Evolutionary conservation across 2,329 filamentous ascomycete species (phyloP).

Genomic region (Fusarium musae): DNA sequence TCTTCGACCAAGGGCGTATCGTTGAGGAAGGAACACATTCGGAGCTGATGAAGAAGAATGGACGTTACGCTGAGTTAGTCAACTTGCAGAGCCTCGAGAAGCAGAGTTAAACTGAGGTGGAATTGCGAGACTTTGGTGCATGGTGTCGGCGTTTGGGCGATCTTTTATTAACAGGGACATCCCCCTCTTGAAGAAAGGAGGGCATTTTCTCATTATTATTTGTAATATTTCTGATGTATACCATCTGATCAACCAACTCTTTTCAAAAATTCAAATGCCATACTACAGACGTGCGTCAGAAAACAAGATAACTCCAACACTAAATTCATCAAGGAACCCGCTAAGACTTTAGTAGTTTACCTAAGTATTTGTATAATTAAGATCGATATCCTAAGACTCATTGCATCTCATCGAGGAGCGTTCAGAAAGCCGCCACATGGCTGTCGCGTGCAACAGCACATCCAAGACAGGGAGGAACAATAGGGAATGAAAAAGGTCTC

Average conservation of each 20-base stretch:
- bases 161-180: background rate
- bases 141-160: conserved; percentile 31
- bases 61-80: conserved; percentile 81
- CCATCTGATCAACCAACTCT: conserved; percentile 18
- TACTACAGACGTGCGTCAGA: background rate
- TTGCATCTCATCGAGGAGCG: background rate
- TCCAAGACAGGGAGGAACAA: background rate
- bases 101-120: conserved; percentile 41
- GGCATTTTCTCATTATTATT: background rate
- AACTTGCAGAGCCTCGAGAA: conserved; percentile 82
- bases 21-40: conserved; percentile 86
- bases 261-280: background rate
- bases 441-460: background rate
- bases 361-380: background rate
- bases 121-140: conserved; percentile 9
- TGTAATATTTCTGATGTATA: conserved; percentile 18
- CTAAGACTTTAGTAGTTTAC: background rate
- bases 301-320: background rate
- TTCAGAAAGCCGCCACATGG: conserved; percentile 19
- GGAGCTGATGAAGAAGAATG: conserved; percentile 75
- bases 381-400: background rate
- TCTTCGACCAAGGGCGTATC: conserved; percentile 90
- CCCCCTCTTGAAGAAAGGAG: background rate
- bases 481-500: conserved; percentile 21
- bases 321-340: background rate